Evolutionary conservation across 208 protist species (phyloP), one percentile per base, ranked within the genome.

Genomic region (Trichomonas vaginalis): DNA sequence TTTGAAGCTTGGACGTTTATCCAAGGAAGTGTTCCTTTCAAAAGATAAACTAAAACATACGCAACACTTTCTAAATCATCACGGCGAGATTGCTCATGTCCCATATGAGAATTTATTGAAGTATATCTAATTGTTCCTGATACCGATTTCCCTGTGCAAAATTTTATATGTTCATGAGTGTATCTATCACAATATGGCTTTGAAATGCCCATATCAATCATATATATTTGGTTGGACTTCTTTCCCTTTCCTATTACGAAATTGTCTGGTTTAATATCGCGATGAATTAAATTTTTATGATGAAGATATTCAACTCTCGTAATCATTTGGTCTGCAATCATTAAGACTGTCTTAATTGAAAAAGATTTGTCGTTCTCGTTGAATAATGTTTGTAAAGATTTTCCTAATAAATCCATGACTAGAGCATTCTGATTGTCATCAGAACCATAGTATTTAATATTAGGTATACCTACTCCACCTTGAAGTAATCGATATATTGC

Each of bases 31-130:
- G 97, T 98, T 37, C 99, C 99, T 48, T 98, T 97, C 45, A 99
- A 96, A 96, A 99, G 99, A 97, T 99, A 99, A 96, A 99, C 98
- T 27, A 99, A 97, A 48, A 99, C 98, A 97, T 99, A 99, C 70
- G 98, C 99, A 40, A 99, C 97, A 32, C 98, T 98, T 97, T 99
- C 99, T 15, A 97, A 70, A 79, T 97, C 96, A 92, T 97, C 96
- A 27, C 96, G 23, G 35, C 96, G 32, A 9, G 96, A 97, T 96
- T 99, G 98, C 97, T 99, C 99, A 83, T 99, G 99, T 82, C 99
- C 99, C 39, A 99, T 96, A 97, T 99, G 99, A 23, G 99, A 99
- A 97, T 99, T 99, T 96, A 99, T 99, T 80, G 97, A 98, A 79
- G 99, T 99, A 97, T 99, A 99, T 62, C 99, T 97, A 17, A 99